Evolutionary conservation across 2,329 filamentous ascomycete genomes (phyloP), one percentile per base, ranked within the genome.

Genomic region (Trichoderma hamatum): DNA sequence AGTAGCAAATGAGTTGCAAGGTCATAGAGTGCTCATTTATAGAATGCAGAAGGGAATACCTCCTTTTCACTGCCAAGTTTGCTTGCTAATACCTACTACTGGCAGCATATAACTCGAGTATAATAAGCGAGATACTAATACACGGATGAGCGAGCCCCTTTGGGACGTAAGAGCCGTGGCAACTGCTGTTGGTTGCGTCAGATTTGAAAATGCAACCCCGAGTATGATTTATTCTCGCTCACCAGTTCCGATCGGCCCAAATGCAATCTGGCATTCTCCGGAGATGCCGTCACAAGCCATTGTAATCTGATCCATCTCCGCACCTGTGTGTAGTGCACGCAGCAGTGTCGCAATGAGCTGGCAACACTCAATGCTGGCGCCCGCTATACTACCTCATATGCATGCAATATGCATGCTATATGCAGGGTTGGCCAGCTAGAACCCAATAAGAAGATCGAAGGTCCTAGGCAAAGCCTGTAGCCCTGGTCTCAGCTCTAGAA

Each of bases 341-440:
- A 55, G 49, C 61, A 43, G 49, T 14, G 61, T 30, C 19, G 39
- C 39, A 43, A n/a, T n/a, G 39, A 43, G 39, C 39, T n/a, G n/a
- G n/a, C n/a, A n/a, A n/a, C n/a, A n/a, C n/a, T n/a, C n/a, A n/a
- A n/a, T n/a, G n/a, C n/a, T n/a, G 39, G 39, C 39, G 19, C 39
- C 39, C 36, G 26, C 62, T 16, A 21, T 66, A 26, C 61, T 16
- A 54, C 52, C 64, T 59, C 54, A 36, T 14, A 59, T 67, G 64
- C 64, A 67, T 51, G 21, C 39, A 30, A 49, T 39, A 58, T 51
- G 54, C 63, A 58, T 30, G 43, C 30, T 32, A 36, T 13, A 59
- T 67, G 64, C 64, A 67, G 39, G 39, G 28, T 55, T 67, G 54
- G 19, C 63, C 63, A 67, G 49, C 54, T 7, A 3, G n/a, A 36